These are phyloP conservation scores for Xylaria hypoxylon DNA, from an alignment of 2,329 filamentous ascomycete genomes.

Conservation along the genomic window DNA sequence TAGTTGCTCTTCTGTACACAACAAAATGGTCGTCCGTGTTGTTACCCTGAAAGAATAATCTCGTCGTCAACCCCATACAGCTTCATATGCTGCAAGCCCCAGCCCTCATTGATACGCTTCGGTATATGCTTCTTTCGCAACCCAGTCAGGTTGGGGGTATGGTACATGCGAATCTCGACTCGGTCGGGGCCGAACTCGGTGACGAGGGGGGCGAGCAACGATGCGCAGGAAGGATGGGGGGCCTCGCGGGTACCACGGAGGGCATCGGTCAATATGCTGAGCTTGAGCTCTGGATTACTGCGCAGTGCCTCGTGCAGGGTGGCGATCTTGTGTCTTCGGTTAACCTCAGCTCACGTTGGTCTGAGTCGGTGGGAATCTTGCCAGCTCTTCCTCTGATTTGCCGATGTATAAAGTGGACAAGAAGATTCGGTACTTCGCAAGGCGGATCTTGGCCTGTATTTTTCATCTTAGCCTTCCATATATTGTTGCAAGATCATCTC, in stretches of 20 bases:
- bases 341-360: conserved; percentile 29
- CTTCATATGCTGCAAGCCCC: conserved; percentile 99
- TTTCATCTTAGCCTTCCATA: conserved; percentile 4
- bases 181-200: conserved; percentile 83
- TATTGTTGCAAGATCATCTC: conserved; percentile 22
- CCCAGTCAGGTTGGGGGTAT: conserved; percentile 94
- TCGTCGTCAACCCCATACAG: conserved; percentile 96
- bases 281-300: conserved; percentile 77
- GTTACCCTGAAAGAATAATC: conserved; percentile 89
- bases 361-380: conserved; percentile 50
- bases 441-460: conserved; percentile 78
- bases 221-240: conserved; percentile 86
- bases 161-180: conserved; percentile 96
- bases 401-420: conserved; percentile 98
- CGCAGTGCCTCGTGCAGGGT: conserved; percentile 81
- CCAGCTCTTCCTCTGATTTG: conserved; percentile 88
- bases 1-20: conserved; percentile 32
- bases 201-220: conserved; percentile 85
- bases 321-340: conserved; percentile 66
- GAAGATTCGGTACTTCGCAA: conserved; percentile 83
- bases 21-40: background rate
- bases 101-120: conserved; percentile 94
- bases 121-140: conserved; percentile 86
- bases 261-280: conserved; percentile 92
- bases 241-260: conserved; percentile 92